Conservation (phyloP, 202 grass and related monocot species). For the Panicum virgatum region DNA sequence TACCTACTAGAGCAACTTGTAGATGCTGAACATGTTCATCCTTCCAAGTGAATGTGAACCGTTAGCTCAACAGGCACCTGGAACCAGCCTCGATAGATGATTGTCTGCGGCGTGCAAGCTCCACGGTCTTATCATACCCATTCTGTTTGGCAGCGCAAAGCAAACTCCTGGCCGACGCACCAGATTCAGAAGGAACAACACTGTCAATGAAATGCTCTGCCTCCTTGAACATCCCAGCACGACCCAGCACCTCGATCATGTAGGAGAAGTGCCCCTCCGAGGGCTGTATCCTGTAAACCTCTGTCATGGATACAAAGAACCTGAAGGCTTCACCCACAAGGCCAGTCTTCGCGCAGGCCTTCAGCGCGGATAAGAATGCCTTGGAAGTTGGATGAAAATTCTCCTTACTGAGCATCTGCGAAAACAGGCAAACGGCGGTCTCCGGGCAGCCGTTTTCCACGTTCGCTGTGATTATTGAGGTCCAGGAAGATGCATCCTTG, state of each 20-base stretch:
- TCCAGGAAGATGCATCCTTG: slow-evolving; percentile 65
- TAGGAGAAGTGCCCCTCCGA: slow-evolving; percentile 49
- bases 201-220: slow-evolving; percentile 68
- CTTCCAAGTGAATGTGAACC: neutral
- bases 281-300: slow-evolving; percentile 56
- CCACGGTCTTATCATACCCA: slow-evolving; percentile 31
- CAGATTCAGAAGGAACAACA: slow-evolving; percentile 52
- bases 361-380: slow-evolving; percentile 51
- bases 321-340: slow-evolving; percentile 57
- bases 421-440: slow-evolving; percentile 51
- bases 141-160: slow-evolving; percentile 44
- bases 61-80: slow-evolving; percentile 18
- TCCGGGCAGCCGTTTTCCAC: slow-evolving; percentile 51
- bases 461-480: slow-evolving; percentile 55
- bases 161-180: slow-evolving; percentile 48
- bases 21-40: neutral
- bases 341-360: slow-evolving; percentile 59
- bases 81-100: slow-evolving; percentile 29
- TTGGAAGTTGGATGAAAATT: slow-evolving; percentile 45
- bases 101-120: slow-evolving; percentile 44
- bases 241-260: slow-evolving; percentile 57
- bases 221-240: slow-evolving; percentile 66
- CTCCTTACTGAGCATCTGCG: slow-evolving; percentile 51
- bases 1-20: neutral
- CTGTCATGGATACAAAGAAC: slow-evolving; percentile 61